Base-by-base conservation (phyloP, 148 eudicot species). In the Rhododendron mucronatum region DNA sequence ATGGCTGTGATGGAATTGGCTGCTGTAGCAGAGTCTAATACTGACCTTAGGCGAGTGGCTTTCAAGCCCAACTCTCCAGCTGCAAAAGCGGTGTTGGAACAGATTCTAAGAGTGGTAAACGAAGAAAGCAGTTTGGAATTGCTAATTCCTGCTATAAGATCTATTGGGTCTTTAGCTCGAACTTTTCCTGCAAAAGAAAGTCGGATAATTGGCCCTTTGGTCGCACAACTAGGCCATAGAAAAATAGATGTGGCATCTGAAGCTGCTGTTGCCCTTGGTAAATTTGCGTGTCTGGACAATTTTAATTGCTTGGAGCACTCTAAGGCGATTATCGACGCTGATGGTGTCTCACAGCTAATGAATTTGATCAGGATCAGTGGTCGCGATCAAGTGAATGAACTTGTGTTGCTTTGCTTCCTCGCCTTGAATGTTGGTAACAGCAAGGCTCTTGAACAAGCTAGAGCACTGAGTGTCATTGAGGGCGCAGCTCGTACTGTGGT, bases 1-100 rank as follows among this genome's bases (percentile, higher is more conserved):
- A 91, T 87, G 92, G 86, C 94, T 0, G 90, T 95, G 37, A 93
- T 95, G 98, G 96, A 93, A 87, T 90, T 95, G 83, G 90, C 96
- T 74, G 85, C 85, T 11, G 96, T 95, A n/a, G 95, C 98, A 9
- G 96, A 95, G 88, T 84, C 69, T 30, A 89, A 94, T 82, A 48
- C 92, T 0, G 95, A 94, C 44, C 89, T 95, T 65, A 91, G 95
- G 84, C 94, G 93, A 76, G 91, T 78, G 26, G 93, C 98, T 50
- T 95, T 95, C 88, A 94, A 93, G 89, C 98, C 98, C 18, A 91
- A 84, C 69, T 90, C 94, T 7, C 88, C 92, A 0, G 93, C 95
- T 88, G 93, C 93, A 59, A 92, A 92, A 89, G 95, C 92, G 1
- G 92, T 92, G 33, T 85, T 95, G 67, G 95, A 92, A 30, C 98